Percentiles rank a stretch among this genome's conserved stretches.
These are phyloP conservation scores for Aspergillus vadensis DNA, from an alignment of 2,329 filamentous ascomycete species.

Conservation along the genomic window DNA sequence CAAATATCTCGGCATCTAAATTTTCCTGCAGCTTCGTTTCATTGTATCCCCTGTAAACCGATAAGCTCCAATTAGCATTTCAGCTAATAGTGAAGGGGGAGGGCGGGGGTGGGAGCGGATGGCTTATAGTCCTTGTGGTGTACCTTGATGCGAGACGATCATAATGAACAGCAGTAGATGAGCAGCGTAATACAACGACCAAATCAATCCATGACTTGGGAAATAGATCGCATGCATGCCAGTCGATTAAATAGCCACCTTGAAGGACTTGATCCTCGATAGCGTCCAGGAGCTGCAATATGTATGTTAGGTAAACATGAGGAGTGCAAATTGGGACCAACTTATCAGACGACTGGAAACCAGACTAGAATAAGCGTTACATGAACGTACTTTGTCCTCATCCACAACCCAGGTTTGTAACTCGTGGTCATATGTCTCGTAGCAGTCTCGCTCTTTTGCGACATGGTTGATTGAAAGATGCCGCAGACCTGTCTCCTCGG, in stretches of 20 bases:
- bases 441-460: conserved; percentile 83
- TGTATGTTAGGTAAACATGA: conserved; percentile 1
- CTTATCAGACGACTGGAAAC: background rate
- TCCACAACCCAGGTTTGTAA: conserved; percentile 90
- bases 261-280: conserved; percentile 78
- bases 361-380: background rate
- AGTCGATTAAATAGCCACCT: conserved; percentile 90
- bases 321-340: background rate
- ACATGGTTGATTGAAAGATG: conserved; percentile 89
- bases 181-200: conserved; percentile 80
- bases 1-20: conserved; percentile 95
- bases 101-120: background rate
- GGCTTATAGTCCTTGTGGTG: conserved; percentile 1
- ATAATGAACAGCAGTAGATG: conserved; percentile 77
- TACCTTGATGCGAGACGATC: conserved; percentile 78
- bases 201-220: conserved; percentile 93
- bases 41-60: conserved; percentile 66
- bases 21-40: conserved; percentile 94
- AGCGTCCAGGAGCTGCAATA: conserved; percentile 70
- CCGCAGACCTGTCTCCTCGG: conserved; percentile 72
- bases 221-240: conserved; percentile 96
- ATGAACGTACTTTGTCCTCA: conserved; percentile 76
- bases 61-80: conserved; percentile 9
- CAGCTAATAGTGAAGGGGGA: background rate
- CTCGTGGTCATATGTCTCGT: conserved; percentile 85